phyloP scores from a whole-genome alignment of 345 rosid species.

The Mangifera indica region DNA sequence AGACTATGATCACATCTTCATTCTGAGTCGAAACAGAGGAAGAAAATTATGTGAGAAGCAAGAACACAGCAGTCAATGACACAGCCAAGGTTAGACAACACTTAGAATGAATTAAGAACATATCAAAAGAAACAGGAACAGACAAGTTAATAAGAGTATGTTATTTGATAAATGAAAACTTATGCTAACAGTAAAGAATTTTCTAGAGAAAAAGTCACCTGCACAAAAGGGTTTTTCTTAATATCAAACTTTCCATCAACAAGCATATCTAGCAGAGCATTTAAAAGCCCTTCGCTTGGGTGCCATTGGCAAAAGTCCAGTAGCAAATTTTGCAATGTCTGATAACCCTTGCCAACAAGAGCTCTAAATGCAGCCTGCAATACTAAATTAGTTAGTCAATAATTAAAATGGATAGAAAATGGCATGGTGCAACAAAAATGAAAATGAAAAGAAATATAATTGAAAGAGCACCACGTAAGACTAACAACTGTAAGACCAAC shows the following conservation, averaged over 20 bases:
- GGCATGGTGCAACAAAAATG: neutral
- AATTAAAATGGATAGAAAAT: slow-evolving; percentile 7
- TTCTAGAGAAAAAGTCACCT: slow-evolving; percentile 45
- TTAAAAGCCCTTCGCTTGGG: slow-evolving; percentile 77
- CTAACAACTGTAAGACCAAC: neutral
- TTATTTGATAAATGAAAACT: neutral
- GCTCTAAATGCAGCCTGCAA: slow-evolving; percentile 80
- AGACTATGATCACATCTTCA: slow-evolving; percentile 90
- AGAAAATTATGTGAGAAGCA: slow-evolving; percentile 29
- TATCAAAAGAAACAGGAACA: neutral
- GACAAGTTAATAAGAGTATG: neutral
- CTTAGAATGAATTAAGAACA: neutral
- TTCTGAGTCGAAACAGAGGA: slow-evolving; percentile 55
- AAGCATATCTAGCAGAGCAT: slow-evolving; percentile 94
- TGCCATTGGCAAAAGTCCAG: slow-evolving; percentile 77
- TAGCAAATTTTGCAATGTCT: slow-evolving; percentile 82
- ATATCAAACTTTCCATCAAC: slow-evolving; percentile 90
- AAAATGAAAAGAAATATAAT: slow-evolving; percentile 7
- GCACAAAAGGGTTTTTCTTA: slow-evolving; percentile 57
- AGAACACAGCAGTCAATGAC: neutral
- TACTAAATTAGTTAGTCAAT: slow-evolving; percentile 6
- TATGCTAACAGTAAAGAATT: slow-evolving; percentile 7
- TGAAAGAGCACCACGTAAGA: neutral
- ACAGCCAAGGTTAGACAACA: neutral
- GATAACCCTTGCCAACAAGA: slow-evolving; percentile 92